Percentiles rank a stretch among this genome's conserved stretches.
These are phyloP conservation scores for Thraustochytrium sp. DNA, from an alignment of 352 stramenopile species.

Conservation along the genomic window DNA sequence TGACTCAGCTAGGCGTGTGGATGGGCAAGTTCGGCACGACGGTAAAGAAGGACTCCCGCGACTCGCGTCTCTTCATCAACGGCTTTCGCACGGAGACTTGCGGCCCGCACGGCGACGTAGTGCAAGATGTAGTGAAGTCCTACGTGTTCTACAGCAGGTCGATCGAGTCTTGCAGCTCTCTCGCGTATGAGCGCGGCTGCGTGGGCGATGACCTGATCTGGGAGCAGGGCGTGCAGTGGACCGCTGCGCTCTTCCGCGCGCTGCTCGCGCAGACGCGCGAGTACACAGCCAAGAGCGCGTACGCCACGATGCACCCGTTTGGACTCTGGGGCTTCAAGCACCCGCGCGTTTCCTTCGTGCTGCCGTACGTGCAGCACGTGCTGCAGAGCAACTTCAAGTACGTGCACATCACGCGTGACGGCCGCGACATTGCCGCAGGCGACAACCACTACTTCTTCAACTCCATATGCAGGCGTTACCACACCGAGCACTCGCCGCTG, in stretches of 20 bases:
- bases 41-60: slow-evolving; percentile 31
- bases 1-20: slow-evolving; percentile 33
- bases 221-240: slow-evolving; percentile 6
- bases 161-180: not conserved
- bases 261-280: not conserved
- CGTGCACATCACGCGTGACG: slow-evolving; percentile 29
- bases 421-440: slow-evolving; percentile 20
- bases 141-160: slow-evolving; percentile 18
- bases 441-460: slow-evolving; percentile 39
- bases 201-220: not conserved
- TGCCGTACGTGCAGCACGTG: slow-evolving; percentile 22
- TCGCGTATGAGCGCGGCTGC: not conserved
- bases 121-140: not conserved
- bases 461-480: slow-evolving; percentile 9
- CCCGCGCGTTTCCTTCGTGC: not conserved
- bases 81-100: not conserved
- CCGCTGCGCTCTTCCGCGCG: not conserved
- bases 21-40: slow-evolving; percentile 32
- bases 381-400: slow-evolving; percentile 1
- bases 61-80: slow-evolving; percentile 40
- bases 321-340: slow-evolving; percentile 38
- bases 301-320: slow-evolving; percentile 1
- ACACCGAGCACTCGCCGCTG: not conserved
- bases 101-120: not conserved
- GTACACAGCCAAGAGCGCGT: not conserved